A percentile compares a stretch with the other conserved stretches of the same genome.
These are phyloP conservation scores for Suillus brevipes DNA, from an alignment of 768 basidiomycete genomes.

Conservation along the genomic window DNA sequence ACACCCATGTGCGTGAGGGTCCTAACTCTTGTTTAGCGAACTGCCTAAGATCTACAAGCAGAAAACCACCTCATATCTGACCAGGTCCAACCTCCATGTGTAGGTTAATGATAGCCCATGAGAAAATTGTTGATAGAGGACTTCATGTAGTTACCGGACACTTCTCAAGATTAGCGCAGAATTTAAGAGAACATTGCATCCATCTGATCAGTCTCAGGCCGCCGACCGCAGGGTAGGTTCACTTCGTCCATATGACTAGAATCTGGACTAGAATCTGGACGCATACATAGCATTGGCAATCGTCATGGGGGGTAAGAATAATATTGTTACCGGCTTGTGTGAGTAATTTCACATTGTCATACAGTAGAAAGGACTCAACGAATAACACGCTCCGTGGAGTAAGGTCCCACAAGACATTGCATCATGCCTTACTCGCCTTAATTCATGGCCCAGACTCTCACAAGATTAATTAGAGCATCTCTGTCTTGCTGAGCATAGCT, in stretches of 20 bases:
- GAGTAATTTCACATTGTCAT: not conserved
- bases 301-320: not conserved
- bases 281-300: not conserved
- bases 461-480: conserved; percentile 3
- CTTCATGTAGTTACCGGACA: not conserved
- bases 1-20: not conserved
- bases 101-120: not conserved
- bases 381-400: not conserved
- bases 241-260: not conserved
- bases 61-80: not conserved
- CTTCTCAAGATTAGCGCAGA: not conserved
- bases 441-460: conserved; percentile 10
- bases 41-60: not conserved
- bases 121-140: not conserved
- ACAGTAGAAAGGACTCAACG: not conserved
- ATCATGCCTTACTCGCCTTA: conserved; percentile 1
- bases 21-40: not conserved
- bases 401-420: not conserved
- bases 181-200: not conserved
- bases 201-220: not conserved
- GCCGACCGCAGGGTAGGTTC: not conserved
- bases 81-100: not conserved
- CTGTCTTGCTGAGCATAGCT: conserved; percentile 4
- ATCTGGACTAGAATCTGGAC: not conserved
- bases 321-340: not conserved